Conservation (phyloP, 495 filamentous ascomycete species). For the Hyaloscypha variabilis region DNA sequence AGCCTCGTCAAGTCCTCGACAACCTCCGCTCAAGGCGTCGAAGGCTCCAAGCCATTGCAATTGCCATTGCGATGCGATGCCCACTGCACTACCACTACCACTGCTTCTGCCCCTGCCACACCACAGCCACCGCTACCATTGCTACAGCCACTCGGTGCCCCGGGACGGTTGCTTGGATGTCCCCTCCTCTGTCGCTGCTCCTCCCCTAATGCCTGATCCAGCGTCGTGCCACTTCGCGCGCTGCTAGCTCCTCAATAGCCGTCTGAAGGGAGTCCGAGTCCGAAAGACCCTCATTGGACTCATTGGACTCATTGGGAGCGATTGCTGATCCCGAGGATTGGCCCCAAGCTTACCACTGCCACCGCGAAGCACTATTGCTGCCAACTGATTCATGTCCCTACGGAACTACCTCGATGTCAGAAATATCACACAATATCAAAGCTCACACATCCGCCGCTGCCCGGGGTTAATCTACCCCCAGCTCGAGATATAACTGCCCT, state of each 20-base stretch:
- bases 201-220: too few relatives aligned
- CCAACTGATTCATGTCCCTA: neutral
- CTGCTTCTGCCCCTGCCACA: too few relatives aligned
- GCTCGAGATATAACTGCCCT: constrained; percentile 10
- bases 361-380: too few relatives aligned
- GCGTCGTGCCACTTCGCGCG: too few relatives aligned
- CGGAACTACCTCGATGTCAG: neutral
- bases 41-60: neutral
- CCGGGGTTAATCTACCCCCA: neutral
- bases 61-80: neutral
- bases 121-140: too few relatives aligned
- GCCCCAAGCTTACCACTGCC: neutral
- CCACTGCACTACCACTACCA: too few relatives aligned
- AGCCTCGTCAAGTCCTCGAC: neutral
- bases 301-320: too few relatives aligned
- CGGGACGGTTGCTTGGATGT: too few relatives aligned
- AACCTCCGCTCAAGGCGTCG: too few relatives aligned
- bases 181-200: too few relatives aligned
- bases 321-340: neutral
- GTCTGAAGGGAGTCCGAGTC: neutral
- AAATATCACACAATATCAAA: neutral
- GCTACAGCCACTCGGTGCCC: too few relatives aligned
- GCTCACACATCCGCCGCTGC: neutral
- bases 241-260: neutral
- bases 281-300: neutral